Conservation (phyloP, 805 yeast species). For the Lipomyces orientalis region DNA sequence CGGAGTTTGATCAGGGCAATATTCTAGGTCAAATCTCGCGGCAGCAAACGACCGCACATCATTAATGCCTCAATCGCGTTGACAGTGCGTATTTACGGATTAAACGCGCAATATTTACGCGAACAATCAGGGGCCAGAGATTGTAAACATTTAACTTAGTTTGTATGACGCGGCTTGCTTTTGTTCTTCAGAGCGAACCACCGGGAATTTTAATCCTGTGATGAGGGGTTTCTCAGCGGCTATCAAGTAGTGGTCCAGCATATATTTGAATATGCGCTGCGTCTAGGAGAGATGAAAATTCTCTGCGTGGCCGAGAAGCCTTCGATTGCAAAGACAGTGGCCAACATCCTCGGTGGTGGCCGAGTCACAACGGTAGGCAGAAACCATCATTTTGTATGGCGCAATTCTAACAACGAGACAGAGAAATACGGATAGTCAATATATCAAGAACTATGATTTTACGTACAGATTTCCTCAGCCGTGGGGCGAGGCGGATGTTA, state of each 20-base stretch:
- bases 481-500: conserved; percentile 72
- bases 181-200: background rate
- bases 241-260: background rate
- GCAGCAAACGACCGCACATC: background rate
- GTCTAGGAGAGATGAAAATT: conserved; percentile 59
- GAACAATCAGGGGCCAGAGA: background rate
- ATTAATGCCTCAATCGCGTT: background rate
- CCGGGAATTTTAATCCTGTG: background rate
- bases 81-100: background rate
- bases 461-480: conserved; percentile 64
- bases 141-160: background rate
- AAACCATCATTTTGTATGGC: background rate
- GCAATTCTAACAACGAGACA: conserved; percentile 2
- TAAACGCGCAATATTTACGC: conserved; percentile 1
- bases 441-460: conserved; percentile 80
- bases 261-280: background rate
- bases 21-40: background rate
- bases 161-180: background rate
- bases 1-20: background rate
- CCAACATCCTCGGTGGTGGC: conserved; percentile 79
- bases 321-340: conserved; percentile 86
- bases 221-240: background rate
- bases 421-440: conserved; percentile 60
- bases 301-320: conserved; percentile 98
- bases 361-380: conserved; percentile 46